Evolutionary conservation across 495 filamentous ascomycete species (phyloP).

Genomic region (Aspergillus avenaceus): DNA sequence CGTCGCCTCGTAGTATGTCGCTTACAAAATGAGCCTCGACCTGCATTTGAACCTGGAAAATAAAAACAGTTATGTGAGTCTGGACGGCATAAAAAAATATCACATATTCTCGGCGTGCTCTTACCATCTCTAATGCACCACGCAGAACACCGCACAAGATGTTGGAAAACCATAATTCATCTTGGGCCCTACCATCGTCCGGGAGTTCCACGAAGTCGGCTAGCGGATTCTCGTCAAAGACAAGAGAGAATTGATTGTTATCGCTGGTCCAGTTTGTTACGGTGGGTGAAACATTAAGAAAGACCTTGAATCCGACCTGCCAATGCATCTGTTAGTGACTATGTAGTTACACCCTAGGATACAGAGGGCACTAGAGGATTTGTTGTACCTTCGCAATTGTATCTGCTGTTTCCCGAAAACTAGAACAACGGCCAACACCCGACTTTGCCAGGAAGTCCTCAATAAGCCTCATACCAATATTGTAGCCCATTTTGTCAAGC

Average conservation of each 20-base stretch:
- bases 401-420: constrained; percentile 93
- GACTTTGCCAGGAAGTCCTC: constrained; percentile 97
- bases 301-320: constrained; percentile 97
- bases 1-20: constrained; percentile 88
- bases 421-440: constrained; percentile 80
- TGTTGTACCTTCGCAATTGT: constrained; percentile 82
- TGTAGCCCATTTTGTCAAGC: constrained; percentile 98
- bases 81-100: constrained; percentile 1
- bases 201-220: constrained; percentile 97
- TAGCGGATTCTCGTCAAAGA: constrained; percentile 95
- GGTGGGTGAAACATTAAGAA: constrained; percentile 93
- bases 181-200: constrained; percentile 91
- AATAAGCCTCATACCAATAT: constrained; percentile 92
- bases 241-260: constrained; percentile 90
- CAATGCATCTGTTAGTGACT: neutral
- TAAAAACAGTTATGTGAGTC: constrained; percentile 18
- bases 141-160: constrained; percentile 90
- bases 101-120: neutral
- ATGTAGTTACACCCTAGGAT: too few species aligned
- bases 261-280: constrained; percentile 95
- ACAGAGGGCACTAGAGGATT: too few species aligned
- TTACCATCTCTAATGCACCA: constrained; percentile 91
- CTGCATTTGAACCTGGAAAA: constrained; percentile 86
- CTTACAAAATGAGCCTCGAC: constrained; percentile 96
- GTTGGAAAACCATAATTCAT: constrained; percentile 98